phyloP scores from a whole-genome alignment of 306 rosid species.

The Prunus persica region DNA sequence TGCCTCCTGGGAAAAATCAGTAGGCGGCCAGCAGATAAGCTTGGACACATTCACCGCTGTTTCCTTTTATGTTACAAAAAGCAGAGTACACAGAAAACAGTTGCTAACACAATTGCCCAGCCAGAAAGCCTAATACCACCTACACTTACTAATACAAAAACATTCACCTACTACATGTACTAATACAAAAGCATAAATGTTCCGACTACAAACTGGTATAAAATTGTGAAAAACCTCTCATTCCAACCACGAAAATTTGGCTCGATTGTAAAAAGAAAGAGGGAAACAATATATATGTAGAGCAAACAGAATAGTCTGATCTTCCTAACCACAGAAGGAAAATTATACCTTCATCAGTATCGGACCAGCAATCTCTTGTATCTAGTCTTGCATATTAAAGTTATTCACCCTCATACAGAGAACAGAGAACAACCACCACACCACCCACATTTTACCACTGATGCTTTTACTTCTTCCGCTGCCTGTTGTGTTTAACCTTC shows the following conservation, averaged over 20 bases:
- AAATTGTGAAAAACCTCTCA: conserved; percentile 52
- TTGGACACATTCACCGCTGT: conserved; percentile 32
- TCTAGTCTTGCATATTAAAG: conserved; percentile 5
- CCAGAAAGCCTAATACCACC: conserved; percentile 32
- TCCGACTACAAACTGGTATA: conserved; percentile 38
- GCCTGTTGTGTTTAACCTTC: conserved; percentile 46
- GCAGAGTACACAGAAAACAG: conserved; percentile 32
- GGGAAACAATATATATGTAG: conserved; percentile 3
- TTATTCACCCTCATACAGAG: background rate
- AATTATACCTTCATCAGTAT: conserved; percentile 29
- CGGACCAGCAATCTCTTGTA: conserved; percentile 23
- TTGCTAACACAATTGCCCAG: conserved; percentile 28
- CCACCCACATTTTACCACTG: conserved; percentile 9
- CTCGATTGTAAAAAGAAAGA: background rate
- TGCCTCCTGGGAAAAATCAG: too few species aligned
- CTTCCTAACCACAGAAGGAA: conserved; percentile 19
- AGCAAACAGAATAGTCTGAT: conserved; percentile 6
- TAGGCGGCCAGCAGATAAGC: too few species aligned
- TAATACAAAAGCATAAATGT: conserved; percentile 35
- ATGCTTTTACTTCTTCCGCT: conserved; percentile 57
- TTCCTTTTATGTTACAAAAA: conserved; percentile 57
- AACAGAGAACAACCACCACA: background rate
- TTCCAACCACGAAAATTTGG: conserved; percentile 19
- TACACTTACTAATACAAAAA: conserved; percentile 25
- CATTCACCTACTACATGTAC: conserved; percentile 39